These are phyloP conservation scores for Metschnikowia lochheadii DNA, from an alignment of 805 yeast genomes.

Conservation along the genomic window DNA sequence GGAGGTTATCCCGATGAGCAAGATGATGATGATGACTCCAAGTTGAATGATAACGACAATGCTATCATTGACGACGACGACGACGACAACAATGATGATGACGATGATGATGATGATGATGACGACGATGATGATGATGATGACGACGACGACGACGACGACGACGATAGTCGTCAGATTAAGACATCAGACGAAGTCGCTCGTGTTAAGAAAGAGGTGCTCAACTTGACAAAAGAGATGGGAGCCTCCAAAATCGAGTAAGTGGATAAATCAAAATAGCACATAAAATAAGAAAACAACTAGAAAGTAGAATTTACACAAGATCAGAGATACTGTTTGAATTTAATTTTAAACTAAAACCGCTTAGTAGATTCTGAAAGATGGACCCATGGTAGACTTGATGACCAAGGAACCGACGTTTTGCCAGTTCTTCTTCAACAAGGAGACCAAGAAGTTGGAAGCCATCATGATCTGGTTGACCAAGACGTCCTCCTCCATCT, in stretches of 20 bases:
- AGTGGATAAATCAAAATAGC: background rate
- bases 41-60: conserved; percentile 36
- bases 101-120: conserved; percentile 34
- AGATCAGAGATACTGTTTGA: background rate
- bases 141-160: conserved; percentile 42
- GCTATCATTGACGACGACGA: conserved; percentile 23
- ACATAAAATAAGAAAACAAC: too few species aligned
- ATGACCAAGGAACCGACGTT: conserved; percentile 98
- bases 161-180: conserved; percentile 9
- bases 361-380: conserved; percentile 95
- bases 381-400: conserved; percentile 99
- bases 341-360: background rate
- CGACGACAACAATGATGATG: conserved; percentile 30
- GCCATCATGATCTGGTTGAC: conserved; percentile 98
- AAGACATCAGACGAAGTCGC: conserved; percentile 10
- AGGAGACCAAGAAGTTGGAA: conserved; percentile 97
- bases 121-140: conserved; percentile 46
- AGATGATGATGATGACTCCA: conserved; percentile 47
- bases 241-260: conserved; percentile 5
- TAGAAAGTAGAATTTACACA: background rate
- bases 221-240: conserved; percentile 6
- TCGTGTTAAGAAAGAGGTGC: conserved; percentile 13
- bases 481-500: conserved; percentile 95
- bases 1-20: conserved; percentile 50
- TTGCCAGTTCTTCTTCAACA: conserved; percentile 99